Evolutionary conservation across 495 filamentous ascomycete species (phyloP), one percentile per base, ranked within the genome.

Genomic region (Usnea hakonensis): DNA sequence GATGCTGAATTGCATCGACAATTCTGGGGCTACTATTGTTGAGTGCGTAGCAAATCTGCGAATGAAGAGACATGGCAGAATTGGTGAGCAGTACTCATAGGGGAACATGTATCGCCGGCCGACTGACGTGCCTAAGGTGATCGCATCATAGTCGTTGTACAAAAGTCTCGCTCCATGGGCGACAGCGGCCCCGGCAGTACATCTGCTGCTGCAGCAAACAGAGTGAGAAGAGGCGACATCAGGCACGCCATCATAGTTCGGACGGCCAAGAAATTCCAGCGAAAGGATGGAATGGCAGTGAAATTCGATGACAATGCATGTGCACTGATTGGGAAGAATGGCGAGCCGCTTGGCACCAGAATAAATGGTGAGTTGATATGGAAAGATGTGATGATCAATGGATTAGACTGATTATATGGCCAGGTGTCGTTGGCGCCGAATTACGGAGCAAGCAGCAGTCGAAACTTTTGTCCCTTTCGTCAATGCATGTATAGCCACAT

Each of bases 1-100:
- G 76, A 89, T 99, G 87, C 82, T 97, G 65, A 97, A 91, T 74
- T 97, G 95, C 85, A 97, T 99, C 85, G 95, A 99, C 87, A 99
- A 99, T 82, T 97, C 95, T 55, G 95, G 95, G 72, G 95, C 95
- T 69, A 92, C 95, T 63, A 77, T 99, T 67, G 95, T 97, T 77
- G 95, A 99, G 77, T 99, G 95, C 77, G 88, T 89, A 70, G 85
- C 90, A 72, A 89, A 97, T 53, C 75, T 97, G 67, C 89, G 88
- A 72, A 93, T 93, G 83, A 95, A 96, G 77, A 80, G 87, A 61
- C 81, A 87, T 64, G 95, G 94, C 54, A 90, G 86, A 60, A 90
- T 99, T 72, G 95, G 95, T 97, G 81, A 68, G 83, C 71, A 38
- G 17, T 11, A 16, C 43, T 21, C 14, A 3, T 9, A 21, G 23